Evolutionary conservation across 2,329 filamentous ascomycete genomes (phyloP), one percentile per base, ranked within the genome.

Genomic region (Cytospora paraplurivora): DNA sequence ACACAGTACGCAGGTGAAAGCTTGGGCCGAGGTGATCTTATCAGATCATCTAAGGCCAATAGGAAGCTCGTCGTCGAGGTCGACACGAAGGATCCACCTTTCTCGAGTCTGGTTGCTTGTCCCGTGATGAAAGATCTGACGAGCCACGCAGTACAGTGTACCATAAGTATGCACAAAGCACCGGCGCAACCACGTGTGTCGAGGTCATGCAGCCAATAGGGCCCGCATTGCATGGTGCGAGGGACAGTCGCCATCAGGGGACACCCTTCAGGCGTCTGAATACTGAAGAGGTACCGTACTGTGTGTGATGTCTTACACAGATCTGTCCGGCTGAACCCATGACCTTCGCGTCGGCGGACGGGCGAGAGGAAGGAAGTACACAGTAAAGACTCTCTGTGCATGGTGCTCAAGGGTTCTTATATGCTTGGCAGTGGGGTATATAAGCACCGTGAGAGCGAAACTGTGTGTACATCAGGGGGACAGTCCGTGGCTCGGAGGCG

Each of bases 41-140:
- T 69, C 67, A 68, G 69, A 70, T 70, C 68, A 70, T 70, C 67
- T 68, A 49, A 49, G 56, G 32, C 67, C 67, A 68, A 68, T 68
- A 37, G 62, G 49, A 21, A 56, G n/a, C 13, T 35, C 37, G 47
- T 49, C 5, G 6, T 34, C 37, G 58, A 51, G 57, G 56, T 47
- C 55, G 60, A 51, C 38, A 56, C 55, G 19, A 55, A 50, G 59
- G 55, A 52, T 50, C 55, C 47, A 54, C 58, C 57, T 62, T 19
- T 47, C 34, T 35, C 33, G 62, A 33, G 19, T 35, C 27, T n/a
- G 51, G 34, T 33, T 50, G 62, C 13, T 19, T 38, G 34, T 17
- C 58, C 27, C n/a, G 19, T 32, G 35, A 50, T 54, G 58, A 62
- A 62, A 62, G 62, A 64, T 62, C 53, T 64, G 62, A 64, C 62